Conservation (phyloP, 495 filamentous ascomycete genomes). For the Penicillium paxilli region DNA sequence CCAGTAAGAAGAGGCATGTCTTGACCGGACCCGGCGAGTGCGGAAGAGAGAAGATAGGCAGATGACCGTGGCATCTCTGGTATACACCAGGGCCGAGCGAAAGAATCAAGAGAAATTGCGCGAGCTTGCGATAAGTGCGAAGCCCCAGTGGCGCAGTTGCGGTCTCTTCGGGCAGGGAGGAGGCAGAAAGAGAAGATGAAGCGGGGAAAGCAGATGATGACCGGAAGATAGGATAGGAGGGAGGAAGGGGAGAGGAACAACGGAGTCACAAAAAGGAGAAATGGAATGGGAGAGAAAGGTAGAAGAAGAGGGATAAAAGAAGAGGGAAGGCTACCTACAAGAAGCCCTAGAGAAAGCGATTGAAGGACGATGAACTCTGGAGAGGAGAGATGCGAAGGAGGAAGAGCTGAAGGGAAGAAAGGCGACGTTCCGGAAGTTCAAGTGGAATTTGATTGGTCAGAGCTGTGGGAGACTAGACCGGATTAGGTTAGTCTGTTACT, state of each 20-base stretch:
- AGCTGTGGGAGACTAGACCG: constrained; percentile 13
- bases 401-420: constrained; percentile 15
- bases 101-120: constrained; percentile 14
- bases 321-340: constrained; percentile 48
- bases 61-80: not conserved
- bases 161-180: constrained; percentile 1
- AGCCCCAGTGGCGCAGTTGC: constrained; percentile 11
- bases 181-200: constrained; percentile 17
- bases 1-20: not conserved
- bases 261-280: constrained; percentile 17
- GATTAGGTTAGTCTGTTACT: not conserved
- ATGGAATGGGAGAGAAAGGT: constrained; percentile 20
- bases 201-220: constrained; percentile 13
- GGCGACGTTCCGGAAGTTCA: not conserved
- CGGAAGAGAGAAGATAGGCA: constrained; percentile 18
- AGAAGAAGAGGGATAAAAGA: constrained; percentile 23
- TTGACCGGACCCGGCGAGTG: constrained; percentile 6
- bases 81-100: not conserved
- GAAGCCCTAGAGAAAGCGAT: constrained; percentile 38
- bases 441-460: not conserved
- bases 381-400: constrained; percentile 9
- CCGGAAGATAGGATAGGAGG: constrained; percentile 10
- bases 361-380: constrained; percentile 9
- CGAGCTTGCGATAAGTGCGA: constrained; percentile 25
- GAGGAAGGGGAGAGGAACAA: constrained; percentile 22